Conservation (phyloP, 805 yeast species). For the Candida michaelii region DNA sequence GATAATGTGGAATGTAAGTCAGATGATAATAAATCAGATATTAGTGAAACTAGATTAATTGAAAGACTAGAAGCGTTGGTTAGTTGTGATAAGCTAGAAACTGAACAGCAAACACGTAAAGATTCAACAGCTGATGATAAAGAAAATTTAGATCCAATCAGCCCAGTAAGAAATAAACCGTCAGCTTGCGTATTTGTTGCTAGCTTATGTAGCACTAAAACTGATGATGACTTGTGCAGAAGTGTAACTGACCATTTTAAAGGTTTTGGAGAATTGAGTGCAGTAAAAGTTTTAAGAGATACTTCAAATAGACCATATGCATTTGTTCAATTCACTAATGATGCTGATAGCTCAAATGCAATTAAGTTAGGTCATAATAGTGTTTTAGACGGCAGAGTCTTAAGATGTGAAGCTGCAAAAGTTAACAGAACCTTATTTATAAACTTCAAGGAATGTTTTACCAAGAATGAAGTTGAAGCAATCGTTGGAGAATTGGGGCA, state of each 20-base stretch:
- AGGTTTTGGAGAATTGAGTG: constrained; percentile 66
- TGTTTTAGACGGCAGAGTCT: constrained; percentile 65
- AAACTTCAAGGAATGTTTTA: constrained; percentile 27
- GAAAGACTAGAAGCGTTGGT: constrained; percentile 1
- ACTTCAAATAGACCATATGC: constrained; percentile 84
- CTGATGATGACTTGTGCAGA: constrained; percentile 70
- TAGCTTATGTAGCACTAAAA: constrained; percentile 60
- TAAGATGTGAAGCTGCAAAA: constrained; percentile 88
- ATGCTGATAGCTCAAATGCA: constrained; percentile 68
- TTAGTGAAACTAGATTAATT: neutral
- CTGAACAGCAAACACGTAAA: no score
- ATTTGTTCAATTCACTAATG: constrained; percentile 80
- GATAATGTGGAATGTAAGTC: neutral
- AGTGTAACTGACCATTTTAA: constrained; percentile 69
- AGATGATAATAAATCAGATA: neutral
- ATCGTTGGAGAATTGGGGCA: constrained; percentile 64
- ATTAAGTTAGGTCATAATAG: constrained; percentile 68
- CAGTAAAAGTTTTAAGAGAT: constrained; percentile 83
- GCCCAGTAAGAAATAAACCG: constrained; percentile 60
- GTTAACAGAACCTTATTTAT: constrained; percentile 84
- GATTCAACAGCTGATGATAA: constrained; percentile 3
- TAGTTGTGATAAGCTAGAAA: neutral
- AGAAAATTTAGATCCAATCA: constrained; percentile 10
- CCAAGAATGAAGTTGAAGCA: constrained; percentile 34
- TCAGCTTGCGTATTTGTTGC: constrained; percentile 90